Evolutionary conservation across 208 protist species (phyloP), one percentile per base, ranked within the genome.

Genomic region (Porcisia hertigi): DNA sequence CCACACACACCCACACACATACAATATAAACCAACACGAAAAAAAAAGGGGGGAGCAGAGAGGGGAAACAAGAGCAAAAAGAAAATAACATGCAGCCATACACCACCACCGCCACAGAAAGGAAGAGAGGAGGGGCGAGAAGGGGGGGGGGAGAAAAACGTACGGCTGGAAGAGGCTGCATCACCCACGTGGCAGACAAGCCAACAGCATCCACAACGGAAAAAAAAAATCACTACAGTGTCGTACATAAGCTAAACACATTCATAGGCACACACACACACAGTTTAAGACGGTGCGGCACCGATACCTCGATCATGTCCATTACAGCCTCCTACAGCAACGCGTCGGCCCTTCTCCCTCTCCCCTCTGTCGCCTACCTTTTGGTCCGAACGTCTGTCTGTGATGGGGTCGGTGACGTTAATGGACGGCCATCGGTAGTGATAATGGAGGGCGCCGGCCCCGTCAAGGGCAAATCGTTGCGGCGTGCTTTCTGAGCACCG

Each of bases 1-100:
- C 65, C 47, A 70, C 57, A 55, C 49, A 67, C 25, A 47, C 59
- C 11, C 8, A 70, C 65, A n/a, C 64, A 49, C 41, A 69, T 23
- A 34, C 65, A 5, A 30, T 45, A 70, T 45, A 23, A 34, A 70
- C 43, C 3, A 11, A 12, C 7, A 7, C 6, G 3, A 36, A 25
- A 11, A 36, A 25, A n/a, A 12, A 12, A 39, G 25, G 57, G 20
- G 57, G 9, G 14, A 69, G 30, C 18, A n/a, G 62, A 57, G 2
- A 45, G 34, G 3, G 53, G 25, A 5, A 55, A 20, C 53, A 23
- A 59, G n/a, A 47, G 54, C 7, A 59, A 54, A 64, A 18, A 59
- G 14, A 36, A 49, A 11, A n/a, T 14, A 41, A 55, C 45, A 71
- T 16, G n/a, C 66, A 58, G 20, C 2, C 45, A 39, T 43, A 65